These are phyloP conservation scores for Drechslera avenae DNA, from an alignment of 2,329 filamentous ascomycete species.

Conservation along the genomic window DNA sequence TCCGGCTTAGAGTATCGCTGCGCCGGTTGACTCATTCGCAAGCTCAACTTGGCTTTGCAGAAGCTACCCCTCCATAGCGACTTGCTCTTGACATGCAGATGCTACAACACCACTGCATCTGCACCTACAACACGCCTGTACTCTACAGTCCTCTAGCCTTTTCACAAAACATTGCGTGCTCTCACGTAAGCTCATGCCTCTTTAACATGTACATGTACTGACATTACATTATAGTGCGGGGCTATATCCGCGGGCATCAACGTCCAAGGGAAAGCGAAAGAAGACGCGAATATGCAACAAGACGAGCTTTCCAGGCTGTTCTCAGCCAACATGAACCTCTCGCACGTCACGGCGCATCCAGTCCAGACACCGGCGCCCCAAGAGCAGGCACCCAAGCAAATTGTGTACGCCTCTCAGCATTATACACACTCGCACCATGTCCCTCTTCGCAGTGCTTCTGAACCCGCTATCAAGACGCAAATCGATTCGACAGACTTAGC, in stretches of 20 bases:
- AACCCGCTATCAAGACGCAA: constrained; percentile 40
- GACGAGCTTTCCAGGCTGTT: constrained; percentile 85
- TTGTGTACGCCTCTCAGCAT: constrained; percentile 79
- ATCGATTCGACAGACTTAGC: constrained; percentile 54
- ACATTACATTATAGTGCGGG: constrained; percentile 53
- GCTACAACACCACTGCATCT: constrained; percentile 48
- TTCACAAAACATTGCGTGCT: constrained; percentile 52
- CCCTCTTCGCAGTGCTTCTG: constrained; percentile 40
- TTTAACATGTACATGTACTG: constrained; percentile 25
- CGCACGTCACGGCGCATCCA: constrained; percentile 40
- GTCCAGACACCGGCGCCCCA: constrained; percentile 50
- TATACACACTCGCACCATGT: constrained; percentile 81
- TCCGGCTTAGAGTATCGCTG: constrained; percentile 22
- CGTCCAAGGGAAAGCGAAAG: constrained; percentile 40
- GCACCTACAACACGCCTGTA: constrained; percentile 48
- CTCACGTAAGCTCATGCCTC: constrained; percentile 50
- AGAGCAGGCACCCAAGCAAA: constrained; percentile 50
- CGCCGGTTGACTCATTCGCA: constrained; percentile 27
- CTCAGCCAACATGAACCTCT: constrained; percentile 72
- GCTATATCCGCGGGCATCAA: constrained; percentile 51
- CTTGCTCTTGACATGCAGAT: constrained; percentile 41
- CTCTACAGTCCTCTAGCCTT: constrained; percentile 51
- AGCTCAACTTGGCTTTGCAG: not conserved
- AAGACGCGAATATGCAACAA: constrained; percentile 62
- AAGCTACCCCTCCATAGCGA: constrained; percentile 7